Evolutionary conservation across 352 stramenopile genomes (phyloP), one percentile per base, ranked within the genome.

Genomic region (Pythium rhizo-oryzae): DNA sequence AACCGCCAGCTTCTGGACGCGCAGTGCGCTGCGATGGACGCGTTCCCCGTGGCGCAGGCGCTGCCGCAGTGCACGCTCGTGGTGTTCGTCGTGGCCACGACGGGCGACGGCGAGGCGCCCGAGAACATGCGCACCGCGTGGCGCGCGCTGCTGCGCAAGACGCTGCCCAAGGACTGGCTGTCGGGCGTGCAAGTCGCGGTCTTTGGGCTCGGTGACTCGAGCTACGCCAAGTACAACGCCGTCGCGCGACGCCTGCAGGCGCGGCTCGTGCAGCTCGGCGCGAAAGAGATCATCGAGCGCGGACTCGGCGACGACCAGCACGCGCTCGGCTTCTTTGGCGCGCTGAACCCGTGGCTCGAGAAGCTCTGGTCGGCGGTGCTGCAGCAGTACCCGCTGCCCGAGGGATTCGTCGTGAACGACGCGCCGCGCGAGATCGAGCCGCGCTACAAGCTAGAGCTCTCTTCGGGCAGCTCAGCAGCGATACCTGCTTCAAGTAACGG

Each of bases 141-240:
- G 92, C 85, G 82, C 19, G 86, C 78, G 73, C 75, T 98, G 49
- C 69, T 98, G 59, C 87, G 87, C n/a, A 96, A 93, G 70, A 91
- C 72, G 12, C 75, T 98, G 13, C 65, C 77, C 6, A 44, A 59
- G 13, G 71, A 88, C 28, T 97, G 85, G 76, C 80, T 98, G 4
- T 16, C 30, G 3, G 72, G 72, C 28, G 77, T 98, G 21, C 68
- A 81, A 8, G 75, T 97, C 46, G 91, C 92, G 5, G 87, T 98
- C 51, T 98, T 98, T 70, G 94, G 94, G 25, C 71, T 98, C 28
- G 94, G 94, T 12, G 93, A 98, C 74, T 97, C 89, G 47, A 93
- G 80, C 39, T 98, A 98, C 74, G 85, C 83, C 67, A 97, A 98
- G 77, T 98, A 94, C 78, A 98, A 98, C 59, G 89, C 90, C 0